Conservation (phyloP, 75 land plant species). For the Pinus taeda region DNA sequence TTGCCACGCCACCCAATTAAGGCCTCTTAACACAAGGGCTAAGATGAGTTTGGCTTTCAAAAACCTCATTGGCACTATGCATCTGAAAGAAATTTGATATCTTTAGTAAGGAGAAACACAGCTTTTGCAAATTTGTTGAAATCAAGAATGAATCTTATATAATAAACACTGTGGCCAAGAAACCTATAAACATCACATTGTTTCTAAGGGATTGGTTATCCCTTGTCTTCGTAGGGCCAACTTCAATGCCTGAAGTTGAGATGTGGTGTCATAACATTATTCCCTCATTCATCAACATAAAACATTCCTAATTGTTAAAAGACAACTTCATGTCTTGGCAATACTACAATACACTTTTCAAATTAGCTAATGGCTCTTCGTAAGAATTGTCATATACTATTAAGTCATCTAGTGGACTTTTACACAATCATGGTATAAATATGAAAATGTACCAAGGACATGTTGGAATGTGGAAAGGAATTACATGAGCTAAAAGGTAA, state of each 20-base stretch:
- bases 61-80: too few species aligned
- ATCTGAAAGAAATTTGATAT: not conserved
- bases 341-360: not conserved
- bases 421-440: too few species aligned
- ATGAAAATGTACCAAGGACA: too few species aligned
- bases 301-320: slow-evolving; percentile 14
- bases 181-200: not conserved
- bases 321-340: not conserved
- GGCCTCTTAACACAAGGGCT: too few species aligned
- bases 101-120: not conserved
- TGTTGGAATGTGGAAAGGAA: too few species aligned
- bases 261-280: slow-evolving; percentile 9
- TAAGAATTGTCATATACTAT: not conserved
- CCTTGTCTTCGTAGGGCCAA: not conserved
- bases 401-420: not conserved
- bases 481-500: too few species aligned
- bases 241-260: not conserved
- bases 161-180: not conserved
- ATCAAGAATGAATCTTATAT: not conserved
- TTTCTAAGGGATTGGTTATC: not conserved
- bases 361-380: not conserved
- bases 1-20: too few species aligned
- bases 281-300: not conserved
- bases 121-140: not conserved
- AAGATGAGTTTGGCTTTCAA: too few species aligned